Conservation (phyloP, 2,329 filamentous ascomycete genomes). For the Basipetospora sp. region DNA sequence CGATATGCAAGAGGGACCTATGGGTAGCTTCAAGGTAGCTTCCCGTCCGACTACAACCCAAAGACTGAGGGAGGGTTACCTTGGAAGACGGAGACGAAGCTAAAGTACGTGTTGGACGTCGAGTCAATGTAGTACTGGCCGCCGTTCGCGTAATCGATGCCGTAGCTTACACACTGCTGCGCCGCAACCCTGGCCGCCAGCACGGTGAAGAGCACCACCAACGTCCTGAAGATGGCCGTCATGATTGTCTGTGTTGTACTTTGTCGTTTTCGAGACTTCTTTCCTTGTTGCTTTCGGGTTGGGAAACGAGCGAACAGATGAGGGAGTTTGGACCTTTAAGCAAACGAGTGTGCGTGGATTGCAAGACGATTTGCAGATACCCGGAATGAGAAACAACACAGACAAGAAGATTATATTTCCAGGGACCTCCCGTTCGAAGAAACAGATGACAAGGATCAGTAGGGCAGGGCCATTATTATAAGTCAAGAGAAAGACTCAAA, state of each 20-base stretch:
- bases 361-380: no score
- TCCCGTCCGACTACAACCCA: background rate
- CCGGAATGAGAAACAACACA: no score
- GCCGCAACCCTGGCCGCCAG: constrained; percentile 12
- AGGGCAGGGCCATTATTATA: constrained; percentile 4
- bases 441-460: background rate
- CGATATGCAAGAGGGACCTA: no score
- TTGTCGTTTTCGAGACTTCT: no score
- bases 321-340: no score
- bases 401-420: no score
- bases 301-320: no score
- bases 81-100: constrained; percentile 24
- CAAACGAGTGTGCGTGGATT: no score
- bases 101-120: constrained; percentile 23
- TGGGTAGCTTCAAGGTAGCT: no score
- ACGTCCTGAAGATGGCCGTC: constrained; percentile 2
- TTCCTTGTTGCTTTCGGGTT: no score
- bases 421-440: no score
- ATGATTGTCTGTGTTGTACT: background rate
- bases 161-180: constrained; percentile 20
- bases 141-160: constrained; percentile 24
- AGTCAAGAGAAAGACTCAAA: no score
- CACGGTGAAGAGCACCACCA: constrained; percentile 10
- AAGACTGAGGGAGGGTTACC: constrained; percentile 11
- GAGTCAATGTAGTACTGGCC: constrained; percentile 24